A percentile compares a stretch with the other conserved stretches of the same genome.
Conservation (phyloP, 176 grass and related monocot species). For the Alopecurus myosuroides region DNA sequence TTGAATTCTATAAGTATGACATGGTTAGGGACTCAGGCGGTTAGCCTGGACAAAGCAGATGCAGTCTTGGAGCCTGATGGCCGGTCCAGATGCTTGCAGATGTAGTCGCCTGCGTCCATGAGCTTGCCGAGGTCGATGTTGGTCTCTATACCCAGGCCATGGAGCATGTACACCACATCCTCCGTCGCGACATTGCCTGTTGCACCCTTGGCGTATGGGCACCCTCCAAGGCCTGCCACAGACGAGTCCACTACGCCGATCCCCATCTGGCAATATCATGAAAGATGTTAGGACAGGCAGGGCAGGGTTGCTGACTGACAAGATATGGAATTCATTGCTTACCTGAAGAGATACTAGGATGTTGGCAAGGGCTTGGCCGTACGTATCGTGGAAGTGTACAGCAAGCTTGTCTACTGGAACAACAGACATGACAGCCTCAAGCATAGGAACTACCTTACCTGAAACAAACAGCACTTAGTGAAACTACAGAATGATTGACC, state of each 20-base stretch:
- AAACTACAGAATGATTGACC: background rate
- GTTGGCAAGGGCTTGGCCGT: conserved; percentile 84
- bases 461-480: background rate
- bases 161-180: conserved; percentile 90
- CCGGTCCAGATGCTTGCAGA: conserved; percentile 73
- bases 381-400: conserved; percentile 92
- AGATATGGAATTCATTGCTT: conserved; percentile 12
- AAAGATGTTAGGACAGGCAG: background rate
- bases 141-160: conserved; percentile 82
- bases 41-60: conserved; percentile 50
- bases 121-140: conserved; percentile 64
- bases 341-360: conserved; percentile 83
- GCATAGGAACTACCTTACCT: conserved; percentile 83
- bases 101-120: conserved; percentile 82
- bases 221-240: conserved; percentile 80
- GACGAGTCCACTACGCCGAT: conserved; percentile 69
- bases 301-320: background rate
- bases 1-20: background rate
- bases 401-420: conserved; percentile 77
- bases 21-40: conserved; percentile 13
- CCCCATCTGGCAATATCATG: conserved; percentile 56
- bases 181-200: conserved; percentile 82
- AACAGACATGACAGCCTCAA: conserved; percentile 60
- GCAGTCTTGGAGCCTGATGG: conserved; percentile 67
- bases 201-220: conserved; percentile 81